Base-by-base conservation (phyloP, 2,329 filamentous ascomycete species). In the Parasarocladium wereldwijsianum region DNA sequence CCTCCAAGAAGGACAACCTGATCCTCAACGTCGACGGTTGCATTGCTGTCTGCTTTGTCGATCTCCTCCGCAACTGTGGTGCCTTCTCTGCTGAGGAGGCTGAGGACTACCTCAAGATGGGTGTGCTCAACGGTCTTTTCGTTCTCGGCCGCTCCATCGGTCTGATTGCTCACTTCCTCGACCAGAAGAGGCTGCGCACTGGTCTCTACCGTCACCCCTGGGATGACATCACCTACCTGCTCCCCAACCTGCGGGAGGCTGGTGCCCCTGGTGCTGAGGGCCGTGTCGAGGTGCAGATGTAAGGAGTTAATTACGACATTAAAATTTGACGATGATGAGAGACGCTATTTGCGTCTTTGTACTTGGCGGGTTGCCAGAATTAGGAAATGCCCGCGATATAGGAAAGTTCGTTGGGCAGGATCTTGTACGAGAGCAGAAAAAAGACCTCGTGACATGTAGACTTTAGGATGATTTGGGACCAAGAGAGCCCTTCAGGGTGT, bases 1-100 rank as follows among this genome's bases (percentile, higher is more conserved):
- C 90, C 29, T 94, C 85, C 42, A 98, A 98, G 82, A 98, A 98
- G 74, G 90, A 98, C 66, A 98, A 96, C 71, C 75, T 98, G 45
- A 98, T 98, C 48, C 77, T 98, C 50, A 98, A 98, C 70, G 90
- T 98, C 36, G 90, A 96, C 54, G 90, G 90, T 48, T 93, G 84
- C 58, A 81, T 98, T 51, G 90, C 90, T 43, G 90, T 98, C 55
- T 94, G 86, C 78, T 98, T 98, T 54, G 86, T 98, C 42, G 90
- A 98, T 52, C 69, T 98, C 40, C 69, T 98, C 62, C 83, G 90
- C 61, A 93, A 93, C 74, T 93, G 86, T 56, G 90, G 90, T 57
- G 87, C 90, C 33, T 98, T 98, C 73, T 87, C 79, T 43, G 57
- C 75, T 28, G 90, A 98, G 61, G 90, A 98, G 67, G 86, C 86